Base-by-base conservation (phyloP, 768 basidiomycete genomes). In the Postia placenta region DNA sequence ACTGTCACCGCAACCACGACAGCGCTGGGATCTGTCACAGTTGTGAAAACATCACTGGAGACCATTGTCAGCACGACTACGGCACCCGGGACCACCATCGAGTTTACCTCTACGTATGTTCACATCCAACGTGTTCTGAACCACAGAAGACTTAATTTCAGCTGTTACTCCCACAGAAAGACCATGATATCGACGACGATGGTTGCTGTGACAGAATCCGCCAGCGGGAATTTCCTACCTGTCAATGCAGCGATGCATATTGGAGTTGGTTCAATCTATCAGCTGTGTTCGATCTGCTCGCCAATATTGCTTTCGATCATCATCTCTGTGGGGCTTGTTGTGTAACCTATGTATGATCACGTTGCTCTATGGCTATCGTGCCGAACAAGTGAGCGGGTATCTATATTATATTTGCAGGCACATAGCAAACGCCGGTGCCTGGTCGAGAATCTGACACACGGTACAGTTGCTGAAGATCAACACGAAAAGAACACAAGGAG, bases 171-270 rank as follows among this genome's bases (percentile, higher is more conserved):
- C 9, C 20, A 20, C 46, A 57, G 56, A 3, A 49, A 49, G 41
- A 56, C 58, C 27, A 17, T 54, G 12, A 30, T 50, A 4, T 57
- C 63, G 4, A 61, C 59, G 14, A 54, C 54, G 22, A 38, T 59
- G 15, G 47, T 62, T 25, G 30, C 36, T 14, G 54, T 49, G 30
- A 45, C 45, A 17, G 15, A 28, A 23, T 7, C 5, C 11, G 20
- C 25, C 3, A 28, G 19, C 35, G 57, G 49, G 4, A 59, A 58
- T 3, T 53, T 64, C 35, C 55, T 64, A 4, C 63, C 63, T 14
- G 59, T 64, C 35, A 64, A 56, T 39, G 36, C 35, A 26, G 47
- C 44, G 27, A n/a, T n/a, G n/a, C n/a, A 14, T 37, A 48, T n/a
- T n/a, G n/a, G n/a, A n/a, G n/a, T n/a, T n/a, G n/a, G n/a, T n/a